Base-by-base conservation (phyloP, 768 basidiomycete species). In the Panellus pusillus region DNA sequence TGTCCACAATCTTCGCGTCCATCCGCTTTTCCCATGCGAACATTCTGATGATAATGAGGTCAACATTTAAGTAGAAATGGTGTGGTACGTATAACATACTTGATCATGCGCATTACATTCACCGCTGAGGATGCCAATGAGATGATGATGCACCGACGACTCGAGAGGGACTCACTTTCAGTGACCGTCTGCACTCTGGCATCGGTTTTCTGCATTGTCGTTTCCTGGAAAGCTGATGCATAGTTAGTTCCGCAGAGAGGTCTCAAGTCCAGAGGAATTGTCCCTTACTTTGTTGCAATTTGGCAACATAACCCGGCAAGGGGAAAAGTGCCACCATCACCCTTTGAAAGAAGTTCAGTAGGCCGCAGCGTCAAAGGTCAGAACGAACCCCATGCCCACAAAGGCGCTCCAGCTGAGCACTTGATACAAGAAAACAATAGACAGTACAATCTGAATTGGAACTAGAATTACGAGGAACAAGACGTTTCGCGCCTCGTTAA, bases 21-120 rank as follows among this genome's bases (percentile, higher is more conserved):
- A 86, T 78, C 43, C 79, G 76, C 52, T 77, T 75, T 74, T 84
- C 78, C 78, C 87, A 80, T 8, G 77, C 87, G 60, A 90, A 55
- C 48, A 50, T 41, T 19, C 45, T 46, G 17, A 29, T 46, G 17
- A 29, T 28, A 42, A 15, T 11, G 24, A 17, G 6, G 42, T 1
- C 17, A 24, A 32, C 2, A 9, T n/a, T 24, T 13, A 24, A 32
- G 14, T 4, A 13, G 4, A 19, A 2, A 13, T 40, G 39, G 13
- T 48, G 1, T 3, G 9, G 32, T 7, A 11, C 32, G 32, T 9
- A 35, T 11, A 11, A 38, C 36, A 11, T 8, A 70, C 66, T 89
- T 88, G 66, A 87, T 72, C 80, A 87, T 86, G 13, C 85, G 78
- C 14, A 85, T 64, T 11, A 82, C 78, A 50, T 75, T 78, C 65